Evolutionary conservation across 2,329 filamentous ascomycete species (phyloP), one percentile per base, ranked within the genome.

Genomic region (Alternaria solani): DNA sequence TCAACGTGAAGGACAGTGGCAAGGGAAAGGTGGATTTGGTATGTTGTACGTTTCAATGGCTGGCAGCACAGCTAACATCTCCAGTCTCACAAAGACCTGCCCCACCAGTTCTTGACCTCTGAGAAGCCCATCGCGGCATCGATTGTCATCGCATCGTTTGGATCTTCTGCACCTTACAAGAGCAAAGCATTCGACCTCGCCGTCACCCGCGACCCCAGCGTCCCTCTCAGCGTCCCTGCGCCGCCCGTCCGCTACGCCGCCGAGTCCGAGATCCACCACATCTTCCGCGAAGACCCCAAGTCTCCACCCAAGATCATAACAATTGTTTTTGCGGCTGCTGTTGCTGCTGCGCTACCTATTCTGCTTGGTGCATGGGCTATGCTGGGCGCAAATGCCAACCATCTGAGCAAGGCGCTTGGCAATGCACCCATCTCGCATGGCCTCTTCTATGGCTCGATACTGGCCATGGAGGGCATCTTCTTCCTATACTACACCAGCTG

Each of bases 401-500:
- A 98, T 76, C 80, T 95, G 1, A 79, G 87, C 53, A 90, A 91
- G 76, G 94, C 95, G 8, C 80, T 97, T 51, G 83, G 87, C 59
- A 84, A 86, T 23, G 91, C 93, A 1, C 94, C 95, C 2, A 70
- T 97, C 43, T 90, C 94, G 5, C 94, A 99, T 77, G 83, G 83
- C 30, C 79, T 93, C 34, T 99, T 98, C 83, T 91, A 96, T 69
- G 91, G 91, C 52, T 97, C 93, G 5, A 88, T 99, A 57, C 63
- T 97, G 39, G 88, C 89, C 23, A 91, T 99, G 84, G 95, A 99
- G 79, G 91, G 87, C 16, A 89, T 97, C 57, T 97, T 99, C 81
- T 94, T 95, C 83, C 81, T 97, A 67, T 99, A 99, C 85, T 98
- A 98, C 81, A 90, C 87, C 54, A 88, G 82, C 74, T 97, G 94